These are phyloP conservation scores for Crepidotus variabilis DNA, from an alignment of 768 basidiomycete genomes.

Conservation along the genomic window DNA sequence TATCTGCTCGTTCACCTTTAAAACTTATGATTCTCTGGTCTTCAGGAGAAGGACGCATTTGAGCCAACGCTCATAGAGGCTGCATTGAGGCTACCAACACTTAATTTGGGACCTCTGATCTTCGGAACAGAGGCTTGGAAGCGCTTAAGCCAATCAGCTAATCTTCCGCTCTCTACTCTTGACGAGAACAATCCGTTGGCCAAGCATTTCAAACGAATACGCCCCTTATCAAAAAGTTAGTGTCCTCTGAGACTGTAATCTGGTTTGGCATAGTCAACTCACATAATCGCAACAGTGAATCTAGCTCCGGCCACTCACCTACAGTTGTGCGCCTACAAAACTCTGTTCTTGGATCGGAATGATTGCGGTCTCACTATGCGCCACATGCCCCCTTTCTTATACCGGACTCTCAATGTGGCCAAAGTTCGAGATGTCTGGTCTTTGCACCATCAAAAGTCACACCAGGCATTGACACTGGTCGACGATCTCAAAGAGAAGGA, in stretches of 20 bases:
- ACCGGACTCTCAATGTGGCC: too few species aligned
- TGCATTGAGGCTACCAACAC: neutral
- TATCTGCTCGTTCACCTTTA: neutral
- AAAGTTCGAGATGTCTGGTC: neutral
- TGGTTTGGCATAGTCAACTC: too few species aligned
- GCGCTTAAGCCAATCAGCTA: neutral
- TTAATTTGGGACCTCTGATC: constrained; percentile 1
- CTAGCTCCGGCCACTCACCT: too few species aligned
- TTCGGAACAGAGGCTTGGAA: neutral
- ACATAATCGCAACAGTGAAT: neutral
- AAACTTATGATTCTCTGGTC: neutral
- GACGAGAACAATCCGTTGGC: neutral
- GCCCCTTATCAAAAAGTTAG: neutral
- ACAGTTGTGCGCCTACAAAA: too few species aligned
- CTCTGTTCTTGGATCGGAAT: too few species aligned
- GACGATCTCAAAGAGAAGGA: neutral
- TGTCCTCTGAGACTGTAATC: too few species aligned
- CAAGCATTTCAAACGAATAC: neutral
- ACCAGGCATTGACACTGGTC: neutral
- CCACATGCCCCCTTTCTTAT: too few species aligned
- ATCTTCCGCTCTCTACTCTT: neutral
- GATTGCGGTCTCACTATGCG: too few species aligned
- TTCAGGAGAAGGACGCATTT: constrained; percentile 3
- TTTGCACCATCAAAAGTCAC: neutral
- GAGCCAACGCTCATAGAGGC: constrained; percentile 4